Conservation (phyloP, 2,329 filamentous ascomycete species). For the Calonectria pseudoturangicola region DNA sequence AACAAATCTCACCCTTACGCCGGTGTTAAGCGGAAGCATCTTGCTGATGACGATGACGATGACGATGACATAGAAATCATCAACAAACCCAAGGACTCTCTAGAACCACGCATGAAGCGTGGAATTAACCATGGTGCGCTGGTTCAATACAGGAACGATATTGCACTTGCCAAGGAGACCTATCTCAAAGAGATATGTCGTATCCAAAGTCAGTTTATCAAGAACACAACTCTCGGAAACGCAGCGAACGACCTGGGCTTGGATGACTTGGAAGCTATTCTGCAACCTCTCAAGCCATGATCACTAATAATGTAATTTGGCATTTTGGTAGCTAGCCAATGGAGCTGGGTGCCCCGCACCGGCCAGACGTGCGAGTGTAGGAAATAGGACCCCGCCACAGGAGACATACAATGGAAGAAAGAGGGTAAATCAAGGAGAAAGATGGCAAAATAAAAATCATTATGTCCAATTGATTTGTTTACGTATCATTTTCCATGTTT, state of each 20-base stretch:
- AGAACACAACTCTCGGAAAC: background rate
- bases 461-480: too few species aligned
- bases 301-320: background rate
- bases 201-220: background rate
- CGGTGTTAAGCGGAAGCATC: background rate
- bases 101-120: background rate
- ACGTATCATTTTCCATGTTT: too few species aligned
- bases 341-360: background rate
- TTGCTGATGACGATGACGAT: background rate
- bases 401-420: background rate
- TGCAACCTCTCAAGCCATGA: background rate
- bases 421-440: background rate
- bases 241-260: background rate
- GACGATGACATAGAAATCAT: background rate
- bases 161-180: background rate
- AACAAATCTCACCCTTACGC: background rate
- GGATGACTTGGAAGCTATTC: background rate
- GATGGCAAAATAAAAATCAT: too few species aligned
- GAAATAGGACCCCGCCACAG: background rate
- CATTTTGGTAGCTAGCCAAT: background rate
- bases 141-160: background rate
- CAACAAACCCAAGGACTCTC: background rate
- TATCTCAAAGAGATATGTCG: background rate
- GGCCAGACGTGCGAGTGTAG: too few species aligned
- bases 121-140: background rate